Conservation (phyloP, 2,329 filamentous ascomycete genomes). For the Talaromyces sp. region DNA sequence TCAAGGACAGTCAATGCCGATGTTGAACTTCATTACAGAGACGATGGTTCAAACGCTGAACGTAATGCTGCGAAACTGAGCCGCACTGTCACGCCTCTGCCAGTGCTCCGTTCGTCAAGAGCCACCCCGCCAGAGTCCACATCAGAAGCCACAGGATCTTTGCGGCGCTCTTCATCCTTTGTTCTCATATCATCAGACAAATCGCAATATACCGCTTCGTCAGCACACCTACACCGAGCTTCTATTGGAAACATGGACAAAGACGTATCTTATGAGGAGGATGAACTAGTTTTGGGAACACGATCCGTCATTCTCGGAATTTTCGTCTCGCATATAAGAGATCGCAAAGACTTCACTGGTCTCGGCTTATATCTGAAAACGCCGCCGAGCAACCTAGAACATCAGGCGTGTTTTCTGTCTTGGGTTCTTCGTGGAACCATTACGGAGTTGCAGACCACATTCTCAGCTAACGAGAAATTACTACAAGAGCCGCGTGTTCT, state of each 20-base stretch:
- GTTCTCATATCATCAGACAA: slow-evolving; percentile 75
- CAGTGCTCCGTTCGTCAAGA: slow-evolving; percentile 71
- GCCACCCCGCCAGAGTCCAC: slow-evolving; percentile 47
- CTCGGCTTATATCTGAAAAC: slow-evolving; percentile 82
- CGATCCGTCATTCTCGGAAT: slow-evolving; percentile 73
- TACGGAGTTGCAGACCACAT: slow-evolving; percentile 62
- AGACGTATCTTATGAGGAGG: slow-evolving; percentile 52
- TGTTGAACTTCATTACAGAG: slow-evolving; percentile 78
- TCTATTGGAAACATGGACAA: slow-evolving; percentile 56
- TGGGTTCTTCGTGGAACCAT: slow-evolving; percentile 76
- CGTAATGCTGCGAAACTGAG: slow-evolving; percentile 80
- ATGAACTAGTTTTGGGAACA: slow-evolving; percentile 69
- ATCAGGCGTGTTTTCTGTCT: slow-evolving; percentile 92
- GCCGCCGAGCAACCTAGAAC: slow-evolving; percentile 87
- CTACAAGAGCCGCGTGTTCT: slow-evolving; percentile 78
- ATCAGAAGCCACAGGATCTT: slow-evolving; percentile 54
- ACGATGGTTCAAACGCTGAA: slow-evolving; percentile 77
- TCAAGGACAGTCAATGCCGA: slow-evolving; percentile 78
- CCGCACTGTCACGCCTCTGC: slow-evolving; percentile 61
- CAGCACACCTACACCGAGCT: slow-evolving; percentile 60
- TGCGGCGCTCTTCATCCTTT: slow-evolving; percentile 84
- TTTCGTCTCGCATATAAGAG: slow-evolving; percentile 80
- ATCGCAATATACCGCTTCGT: slow-evolving; percentile 54
- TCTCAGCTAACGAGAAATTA: slow-evolving; percentile 67
- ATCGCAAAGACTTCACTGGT: slow-evolving; percentile 84